Evolutionary conservation across 2,329 filamentous ascomycete species (phyloP).

Genomic region (Tricladium varicosporioides): DNA sequence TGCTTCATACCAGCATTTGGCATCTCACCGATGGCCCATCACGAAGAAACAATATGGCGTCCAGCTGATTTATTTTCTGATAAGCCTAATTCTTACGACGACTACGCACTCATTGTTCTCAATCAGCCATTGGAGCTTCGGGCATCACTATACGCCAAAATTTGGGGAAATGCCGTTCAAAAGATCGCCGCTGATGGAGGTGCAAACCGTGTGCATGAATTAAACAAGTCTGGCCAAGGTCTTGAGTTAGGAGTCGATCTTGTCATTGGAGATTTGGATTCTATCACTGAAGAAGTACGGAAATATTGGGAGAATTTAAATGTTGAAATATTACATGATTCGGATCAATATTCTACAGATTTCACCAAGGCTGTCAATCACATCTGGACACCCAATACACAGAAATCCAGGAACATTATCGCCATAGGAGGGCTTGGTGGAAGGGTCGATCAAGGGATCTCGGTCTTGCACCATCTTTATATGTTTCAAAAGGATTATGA

Average conservation of each 20-base stretch:
- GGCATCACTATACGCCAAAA: conserved; percentile 35
- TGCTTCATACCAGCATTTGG: too few relatives aligned
- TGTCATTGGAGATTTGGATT: conserved; percentile 92
- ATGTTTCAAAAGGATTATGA: conserved; percentile 54
- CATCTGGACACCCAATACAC: conserved; percentile 36
- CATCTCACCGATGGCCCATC: neutral
- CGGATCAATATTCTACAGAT: conserved; percentile 87
- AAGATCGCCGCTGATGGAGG: conserved; percentile 88
- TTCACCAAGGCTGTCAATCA: conserved; percentile 78
- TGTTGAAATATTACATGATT: conserved; percentile 64
- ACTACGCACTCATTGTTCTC: conserved; percentile 54
- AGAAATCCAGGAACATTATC: conserved; percentile 59
- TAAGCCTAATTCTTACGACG: conserved; percentile 23
- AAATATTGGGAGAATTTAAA: conserved; percentile 43
- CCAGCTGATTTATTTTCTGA: conserved; percentile 34
- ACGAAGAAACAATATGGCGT: conserved; percentile 31
- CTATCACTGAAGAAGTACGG: conserved; percentile 60
- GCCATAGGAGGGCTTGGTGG: conserved; percentile 84
- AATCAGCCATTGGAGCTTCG: conserved; percentile 56
- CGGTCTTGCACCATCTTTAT: conserved; percentile 83
- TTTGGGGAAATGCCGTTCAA: conserved; percentile 35
- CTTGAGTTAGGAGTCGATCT: conserved; percentile 61
- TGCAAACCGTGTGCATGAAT: conserved; percentile 69
- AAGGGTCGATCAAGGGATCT: conserved; percentile 88
- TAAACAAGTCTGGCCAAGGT: conserved; percentile 16